Percentiles rank a stretch among this genome's conserved stretches.
Evolutionary conservation across 306 rosid species (phyloP).

Genomic region (Lithocarpus polystachyus): DNA sequence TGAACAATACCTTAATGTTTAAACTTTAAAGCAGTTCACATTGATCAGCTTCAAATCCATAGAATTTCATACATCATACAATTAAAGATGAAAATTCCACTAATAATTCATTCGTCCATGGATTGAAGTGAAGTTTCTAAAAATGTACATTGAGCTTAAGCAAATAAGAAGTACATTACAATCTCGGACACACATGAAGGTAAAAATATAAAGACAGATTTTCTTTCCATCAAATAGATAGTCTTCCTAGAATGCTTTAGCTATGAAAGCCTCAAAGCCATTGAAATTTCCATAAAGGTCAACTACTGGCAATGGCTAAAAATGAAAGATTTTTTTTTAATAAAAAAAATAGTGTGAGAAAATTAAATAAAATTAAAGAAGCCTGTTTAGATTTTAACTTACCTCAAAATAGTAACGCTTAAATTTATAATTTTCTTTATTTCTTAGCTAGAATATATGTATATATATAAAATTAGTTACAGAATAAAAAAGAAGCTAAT

Average conservation of each 20-base stretch:
- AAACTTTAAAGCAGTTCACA: background rate
- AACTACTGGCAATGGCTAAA: too few species aligned
- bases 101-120: background rate
- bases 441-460: background rate
- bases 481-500: background rate
- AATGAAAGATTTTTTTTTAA: too few species aligned
- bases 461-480: background rate
- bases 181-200: background rate
- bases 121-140: too few species aligned
- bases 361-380: too few species aligned
- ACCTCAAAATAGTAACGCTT: background rate
- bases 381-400: too few species aligned
- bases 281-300: too few species aligned
- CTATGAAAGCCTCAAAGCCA: too few species aligned
- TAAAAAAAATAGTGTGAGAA: too few species aligned
- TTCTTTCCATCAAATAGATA: too few species aligned
- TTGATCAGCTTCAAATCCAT: background rate
- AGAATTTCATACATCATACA: background rate
- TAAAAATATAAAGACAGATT: too few species aligned
- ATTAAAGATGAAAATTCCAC: background rate
- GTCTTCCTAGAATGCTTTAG: too few species aligned
- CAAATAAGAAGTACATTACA: background rate
- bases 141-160: background rate
- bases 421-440: background rate
- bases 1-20: background rate